Evolutionary conservation across 805 yeast species (phyloP).

Genomic region (Grigorovia transvaalensis): DNA sequence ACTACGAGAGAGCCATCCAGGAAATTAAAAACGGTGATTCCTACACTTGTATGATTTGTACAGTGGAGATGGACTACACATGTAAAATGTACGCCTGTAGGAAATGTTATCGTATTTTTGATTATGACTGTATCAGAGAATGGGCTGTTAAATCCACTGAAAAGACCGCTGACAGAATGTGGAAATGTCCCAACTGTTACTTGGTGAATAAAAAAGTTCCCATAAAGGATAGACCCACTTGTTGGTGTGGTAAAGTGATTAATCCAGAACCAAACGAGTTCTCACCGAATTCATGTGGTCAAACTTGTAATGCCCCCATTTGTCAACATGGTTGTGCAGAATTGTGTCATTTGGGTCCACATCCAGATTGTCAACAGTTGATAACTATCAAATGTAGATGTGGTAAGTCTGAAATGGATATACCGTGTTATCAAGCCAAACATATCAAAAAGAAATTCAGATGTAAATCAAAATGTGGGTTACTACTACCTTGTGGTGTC

Average conservation of each 20-base stretch:
- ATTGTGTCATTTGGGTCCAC: constrained; percentile 85
- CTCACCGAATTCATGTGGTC: constrained; percentile 83
- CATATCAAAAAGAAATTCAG: constrained; percentile 33
- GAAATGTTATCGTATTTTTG: constrained; percentile 74
- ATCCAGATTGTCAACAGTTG: constrained; percentile 67
- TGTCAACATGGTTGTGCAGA: constrained; percentile 71
- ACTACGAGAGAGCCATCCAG: constrained; percentile 24
- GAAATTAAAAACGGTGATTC: constrained; percentile 39
- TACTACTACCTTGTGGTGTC: constrained; percentile 55
- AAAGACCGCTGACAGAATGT: constrained; percentile 45
- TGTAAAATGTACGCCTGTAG: constrained; percentile 73
- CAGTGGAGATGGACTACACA: constrained; percentile 60
- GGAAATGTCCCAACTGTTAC: constrained; percentile 79
- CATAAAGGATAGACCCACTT: constrained; percentile 37
- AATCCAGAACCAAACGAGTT: constrained; percentile 52
- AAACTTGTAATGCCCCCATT: constrained; percentile 51
- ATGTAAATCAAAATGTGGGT: constrained; percentile 54
- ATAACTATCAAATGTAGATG: constrained; percentile 63
- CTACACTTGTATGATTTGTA: constrained; percentile 81
- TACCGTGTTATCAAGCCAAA: constrained; percentile 67
- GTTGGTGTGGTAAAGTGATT: constrained; percentile 82
- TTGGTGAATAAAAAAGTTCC: constrained; percentile 38
- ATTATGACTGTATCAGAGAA: constrained; percentile 68
- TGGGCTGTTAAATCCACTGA: constrained; percentile 79
- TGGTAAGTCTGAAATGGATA: constrained; percentile 54